A percentile compares a stretch with the other conserved stretches of the same genome.
These are phyloP conservation scores for Cynara cardunculus DNA, from an alignment of 129 eudicot species.

Conservation along the genomic window DNA sequence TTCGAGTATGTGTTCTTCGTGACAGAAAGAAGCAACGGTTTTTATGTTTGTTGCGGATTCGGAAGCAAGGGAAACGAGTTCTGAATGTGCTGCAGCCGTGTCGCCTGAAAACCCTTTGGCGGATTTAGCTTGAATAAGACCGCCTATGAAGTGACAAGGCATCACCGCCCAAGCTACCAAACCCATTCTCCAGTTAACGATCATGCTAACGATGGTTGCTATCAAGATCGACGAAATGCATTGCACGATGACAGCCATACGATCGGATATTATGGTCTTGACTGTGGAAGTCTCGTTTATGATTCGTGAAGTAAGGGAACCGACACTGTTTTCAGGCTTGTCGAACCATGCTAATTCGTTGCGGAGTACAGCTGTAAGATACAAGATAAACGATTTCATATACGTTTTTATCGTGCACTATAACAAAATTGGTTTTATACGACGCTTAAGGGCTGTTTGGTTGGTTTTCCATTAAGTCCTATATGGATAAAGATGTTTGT, in stretches of 20 bases:
- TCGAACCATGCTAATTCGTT: conserved; percentile 85
- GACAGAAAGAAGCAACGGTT: conserved; percentile 73
- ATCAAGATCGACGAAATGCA: conserved; percentile 76
- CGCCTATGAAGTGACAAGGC: conserved; percentile 93
- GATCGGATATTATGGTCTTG: conserved; percentile 76
- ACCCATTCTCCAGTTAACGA: conserved; percentile 77
- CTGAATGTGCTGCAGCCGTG: conserved; percentile 56
- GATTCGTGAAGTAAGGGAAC: conserved; percentile 66
- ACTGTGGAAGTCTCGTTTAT: conserved; percentile 68
- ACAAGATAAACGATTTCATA: background rate
- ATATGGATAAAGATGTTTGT: too few species aligned
- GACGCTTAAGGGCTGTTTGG: too few species aligned
- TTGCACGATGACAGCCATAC: conserved; percentile 86
- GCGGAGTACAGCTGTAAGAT: conserved; percentile 47
- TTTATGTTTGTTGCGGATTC: conserved; percentile 65
- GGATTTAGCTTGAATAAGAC: conserved; percentile 80
- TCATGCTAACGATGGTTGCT: conserved; percentile 71
- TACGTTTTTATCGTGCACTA: background rate
- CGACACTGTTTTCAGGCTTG: conserved; percentile 58
- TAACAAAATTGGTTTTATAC: too few species aligned
- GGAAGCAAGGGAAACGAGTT: conserved; percentile 61
- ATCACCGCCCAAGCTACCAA: conserved; percentile 91
- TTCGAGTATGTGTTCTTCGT: conserved; percentile 57
- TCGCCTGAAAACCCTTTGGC: conserved; percentile 80
- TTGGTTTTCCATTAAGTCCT: too few species aligned